These are phyloP conservation scores for Carex kokanica DNA, from an alignment of 176 grass and related monocot species.

Conservation along the genomic window DNA sequence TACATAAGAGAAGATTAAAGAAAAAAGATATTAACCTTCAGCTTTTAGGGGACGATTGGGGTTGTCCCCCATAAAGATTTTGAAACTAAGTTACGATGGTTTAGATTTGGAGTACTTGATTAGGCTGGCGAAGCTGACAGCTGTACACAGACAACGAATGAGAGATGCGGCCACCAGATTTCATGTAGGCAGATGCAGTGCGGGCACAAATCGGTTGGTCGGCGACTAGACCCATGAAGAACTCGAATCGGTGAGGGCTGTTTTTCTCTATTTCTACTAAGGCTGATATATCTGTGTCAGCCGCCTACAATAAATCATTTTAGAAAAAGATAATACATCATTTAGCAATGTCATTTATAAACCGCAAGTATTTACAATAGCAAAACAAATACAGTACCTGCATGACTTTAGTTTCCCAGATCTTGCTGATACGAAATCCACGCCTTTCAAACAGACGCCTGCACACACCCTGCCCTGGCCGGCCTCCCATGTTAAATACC, in stretches of 20 bases:
- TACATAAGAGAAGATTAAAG: slow-evolving; percentile 34
- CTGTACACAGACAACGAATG: slow-evolving; percentile 97
- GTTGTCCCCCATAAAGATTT: background rate
- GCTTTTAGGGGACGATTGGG: background rate
- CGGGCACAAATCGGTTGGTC: slow-evolving; percentile 97
- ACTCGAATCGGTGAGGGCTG: slow-evolving; percentile 89
- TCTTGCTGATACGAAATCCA: slow-evolving; percentile 80
- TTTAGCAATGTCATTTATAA: background rate
- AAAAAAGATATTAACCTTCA: background rate
- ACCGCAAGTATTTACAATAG: background rate
- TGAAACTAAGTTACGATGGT: background rate
- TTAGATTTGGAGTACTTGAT: slow-evolving; percentile 51
- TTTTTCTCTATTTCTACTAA: slow-evolving; percentile 99
- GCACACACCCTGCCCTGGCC: slow-evolving; percentile 95
- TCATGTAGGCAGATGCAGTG: slow-evolving; percentile 93
- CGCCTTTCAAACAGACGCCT: slow-evolving; percentile 80
- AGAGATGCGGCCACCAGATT: slow-evolving; percentile 92
- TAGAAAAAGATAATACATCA: background rate
- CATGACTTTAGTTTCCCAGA: slow-evolving; percentile 99
- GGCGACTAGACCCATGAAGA: slow-evolving; percentile 96
- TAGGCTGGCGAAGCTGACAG: slow-evolving; percentile 90
- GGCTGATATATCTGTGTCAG: slow-evolving; percentile 96
- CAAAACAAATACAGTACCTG: slow-evolving; percentile 47
- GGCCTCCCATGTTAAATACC: slow-evolving; percentile 96
- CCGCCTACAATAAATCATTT: slow-evolving; percentile 54